Base-by-base conservation (phyloP, 2,329 filamentous ascomycete genomes). In the Paecilomyces niveus region DNA sequence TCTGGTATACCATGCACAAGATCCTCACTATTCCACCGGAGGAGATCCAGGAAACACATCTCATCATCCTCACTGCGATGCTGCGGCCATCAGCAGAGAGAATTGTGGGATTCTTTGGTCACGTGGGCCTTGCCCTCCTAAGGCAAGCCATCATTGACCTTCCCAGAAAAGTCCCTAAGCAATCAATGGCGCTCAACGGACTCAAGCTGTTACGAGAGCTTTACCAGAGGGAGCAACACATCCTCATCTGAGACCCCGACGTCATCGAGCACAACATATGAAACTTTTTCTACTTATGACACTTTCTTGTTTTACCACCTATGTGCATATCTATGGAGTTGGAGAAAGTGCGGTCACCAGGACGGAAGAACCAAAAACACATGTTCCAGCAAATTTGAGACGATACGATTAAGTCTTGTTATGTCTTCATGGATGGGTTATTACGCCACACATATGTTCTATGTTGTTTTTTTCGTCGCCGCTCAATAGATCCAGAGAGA, bases 21-120 rank as follows among this genome's bases (percentile, higher is more conserved):
- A 89, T 97, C 39, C 78, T 92, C 69, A 92, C 91, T 70, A 89
- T 90, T 0, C 88, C 90, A 0, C 69, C 85, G 0, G 72, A 76
- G 9, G 81, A 89, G 63, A 81, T 88, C 9, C 88, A 86, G n/a
- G 84, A 87, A 61, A 92, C 89, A 0, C 89, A 92, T 64, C 84
- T 86, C 61, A 80, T 87, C 4, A 84, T 92, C 1, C 77, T 93
- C 49, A 84, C 86, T 59, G 80, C 85, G 7, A 86, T 93, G 82
- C 83, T 93, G 31, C 82, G 88, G 57, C 84, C 87, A 24, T 88
- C 88, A 61, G 87, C 90, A 62, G 81, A 85, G 57, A 86, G 89
- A 18, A 91, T 97, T 66, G 77, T 97, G 54, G 79, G 81, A 13
- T 90, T 94, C 64, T 99, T 92, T 67, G 93, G 92, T 0, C 86